Percentiles rank a stretch among this genome's conserved stretches.
These are phyloP conservation scores for Puccinia horiana DNA, from an alignment of 1,284 basidiomycete species.

Conservation along the genomic window DNA sequence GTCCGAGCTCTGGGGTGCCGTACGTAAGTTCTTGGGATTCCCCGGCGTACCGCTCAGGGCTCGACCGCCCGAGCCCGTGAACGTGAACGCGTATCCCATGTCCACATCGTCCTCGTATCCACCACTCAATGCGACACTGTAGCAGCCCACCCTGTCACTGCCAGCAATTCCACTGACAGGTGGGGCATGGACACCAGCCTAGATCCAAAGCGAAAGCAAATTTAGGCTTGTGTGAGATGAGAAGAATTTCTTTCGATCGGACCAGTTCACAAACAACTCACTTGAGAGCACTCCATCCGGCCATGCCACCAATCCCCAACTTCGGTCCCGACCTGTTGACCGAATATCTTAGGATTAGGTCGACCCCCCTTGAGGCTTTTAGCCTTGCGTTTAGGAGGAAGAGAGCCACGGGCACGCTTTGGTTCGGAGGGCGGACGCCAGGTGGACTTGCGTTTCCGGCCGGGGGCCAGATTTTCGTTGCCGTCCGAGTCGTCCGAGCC, in stretches of 20 bases:
- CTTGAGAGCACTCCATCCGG: slow-evolving; percentile 51
- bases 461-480: background rate
- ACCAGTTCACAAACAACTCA: background rate
- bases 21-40: slow-evolving; percentile 72
- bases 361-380: slow-evolving; percentile 6
- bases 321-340: slow-evolving; percentile 59
- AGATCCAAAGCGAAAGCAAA: background rate
- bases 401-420: slow-evolving; percentile 14
- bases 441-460: slow-evolving; percentile 20
- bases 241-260: background rate
- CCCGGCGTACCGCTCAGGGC: slow-evolving; percentile 75
- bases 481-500: slow-evolving; percentile 20
- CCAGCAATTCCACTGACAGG: slow-evolving; percentile 75
- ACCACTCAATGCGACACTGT: slow-evolving; percentile 76
- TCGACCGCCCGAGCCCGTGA: slow-evolving; percentile 67
- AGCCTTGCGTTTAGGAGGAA: slow-evolving; percentile 26
- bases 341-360: slow-evolving; percentile 54
- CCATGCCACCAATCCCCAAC: slow-evolving; percentile 52
- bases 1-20: slow-evolving; percentile 75
- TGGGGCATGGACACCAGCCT: slow-evolving; percentile 60
- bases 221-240: background rate
- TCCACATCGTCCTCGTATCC: slow-evolving; percentile 80
- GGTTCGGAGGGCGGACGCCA: background rate
- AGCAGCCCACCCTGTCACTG: slow-evolving; percentile 67
- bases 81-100: slow-evolving; percentile 75